These are phyloP conservation scores for Medicago truncatula DNA, from an alignment of 306 rosid genomes.

Conservation along the genomic window DNA sequence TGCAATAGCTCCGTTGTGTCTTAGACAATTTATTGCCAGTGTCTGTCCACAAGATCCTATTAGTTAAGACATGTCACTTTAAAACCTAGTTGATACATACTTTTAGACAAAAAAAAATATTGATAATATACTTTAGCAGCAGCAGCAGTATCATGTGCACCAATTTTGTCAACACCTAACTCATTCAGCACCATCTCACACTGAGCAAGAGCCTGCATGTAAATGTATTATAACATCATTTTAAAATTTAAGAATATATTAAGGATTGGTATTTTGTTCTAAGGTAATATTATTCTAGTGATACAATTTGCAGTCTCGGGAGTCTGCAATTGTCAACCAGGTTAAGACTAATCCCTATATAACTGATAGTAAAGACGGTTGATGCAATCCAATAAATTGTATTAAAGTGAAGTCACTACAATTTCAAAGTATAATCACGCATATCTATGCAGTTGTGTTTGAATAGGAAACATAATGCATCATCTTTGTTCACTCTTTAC, in stretches of 20 bases:
- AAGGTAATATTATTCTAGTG: slow-evolving; percentile 31
- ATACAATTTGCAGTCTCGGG: slow-evolving; percentile 8
- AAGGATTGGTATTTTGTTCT: slow-evolving; percentile 20
- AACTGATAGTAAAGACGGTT: not conserved
- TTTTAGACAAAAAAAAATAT: slow-evolving; percentile 35
- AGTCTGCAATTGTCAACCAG: slow-evolving; percentile 20
- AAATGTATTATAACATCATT: slow-evolving; percentile 35
- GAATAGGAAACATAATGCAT: slow-evolving; percentile 31
- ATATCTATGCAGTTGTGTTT: slow-evolving; percentile 31
- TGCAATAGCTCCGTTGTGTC: slow-evolving; percentile 82
- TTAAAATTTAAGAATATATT: slow-evolving; percentile 15
- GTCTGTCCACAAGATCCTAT: slow-evolving; percentile 54
- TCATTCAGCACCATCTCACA: slow-evolving; percentile 63
- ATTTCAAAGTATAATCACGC: not conserved
- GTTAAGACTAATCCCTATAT: not conserved
- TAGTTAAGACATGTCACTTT: slow-evolving; percentile 34
- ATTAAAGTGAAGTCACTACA: slow-evolving; percentile 13
- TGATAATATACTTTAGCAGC: slow-evolving; percentile 76
- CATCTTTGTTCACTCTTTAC: slow-evolving; percentile 12
- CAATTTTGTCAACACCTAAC: slow-evolving; percentile 62
- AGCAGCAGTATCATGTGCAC: slow-evolving; percentile 74
- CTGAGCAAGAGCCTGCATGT: slow-evolving; percentile 80
- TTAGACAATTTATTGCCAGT: slow-evolving; percentile 59
- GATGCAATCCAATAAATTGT: slow-evolving; percentile 27
- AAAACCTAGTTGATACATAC: slow-evolving; percentile 31